Percentiles rank a stretch among this genome's conserved stretches.
Evolutionary conservation across 164 flowering plant species (phyloP).

Genomic region (grape (Vitis vinifera)): ASM3070453v1 NC_081813.1:3773501-3774000

Average conservation of each 20-base stretch:
- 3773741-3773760: neutral
- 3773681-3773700: too few species aligned
- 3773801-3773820: neutral
- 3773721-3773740: too few species aligned
- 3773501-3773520: neutral
- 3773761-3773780: too few species aligned
- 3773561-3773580: neutral
- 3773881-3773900: neutral
- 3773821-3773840: neutral
- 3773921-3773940: too few species aligned
- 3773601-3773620: neutral
- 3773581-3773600: neutral
- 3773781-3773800: neutral
- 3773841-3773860: neutral
- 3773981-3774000: too few species aligned
- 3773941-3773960: too few species aligned
- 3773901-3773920: neutral
- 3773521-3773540: neutral
- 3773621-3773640: too few species aligned
- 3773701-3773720: too few species aligned
- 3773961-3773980: too few species aligned
- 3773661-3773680: too few species aligned
- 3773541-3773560: neutral
- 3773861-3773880: neutral
- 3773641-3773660: too few species aligned